phyloP scores from a whole-genome alignment of 2,329 filamentous ascomycete genomes.

The Fonsecaea erecta region DNA sequence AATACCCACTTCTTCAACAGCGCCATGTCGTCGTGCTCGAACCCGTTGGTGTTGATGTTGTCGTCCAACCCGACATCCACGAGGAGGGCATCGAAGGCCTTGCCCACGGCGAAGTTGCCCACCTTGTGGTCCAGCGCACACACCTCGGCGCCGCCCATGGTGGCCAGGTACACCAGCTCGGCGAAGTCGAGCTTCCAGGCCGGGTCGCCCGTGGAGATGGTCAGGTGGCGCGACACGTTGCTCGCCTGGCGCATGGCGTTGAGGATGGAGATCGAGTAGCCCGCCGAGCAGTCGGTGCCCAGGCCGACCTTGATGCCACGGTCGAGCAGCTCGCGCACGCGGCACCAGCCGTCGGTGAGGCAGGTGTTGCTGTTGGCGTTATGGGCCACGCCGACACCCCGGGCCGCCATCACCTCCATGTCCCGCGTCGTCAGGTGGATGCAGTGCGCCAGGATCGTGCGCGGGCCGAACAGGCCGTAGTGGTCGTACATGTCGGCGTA shows the following conservation, averaged over 20 bases:
- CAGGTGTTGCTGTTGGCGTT: conserved; percentile 65
- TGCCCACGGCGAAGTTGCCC: conserved; percentile 43
- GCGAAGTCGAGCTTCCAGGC: conserved; percentile 29
- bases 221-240: conserved; percentile 43
- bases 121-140: conserved; percentile 56
- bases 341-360: conserved; percentile 17
- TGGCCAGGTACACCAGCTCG: conserved; percentile 65
- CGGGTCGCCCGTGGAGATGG: conserved; percentile 16
- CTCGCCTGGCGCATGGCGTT: conserved; percentile 63
- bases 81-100: conserved; percentile 43
- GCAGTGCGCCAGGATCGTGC: conserved; percentile 67
- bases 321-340: conserved; percentile 57
- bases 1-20: conserved; percentile 69
- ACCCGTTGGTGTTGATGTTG: conserved; percentile 57
- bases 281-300: conserved; percentile 65
- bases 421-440: conserved; percentile 63
- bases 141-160: conserved; percentile 64
- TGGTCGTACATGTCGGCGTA: conserved; percentile 63
- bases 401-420: conserved; percentile 45
- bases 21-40: conserved; percentile 57
- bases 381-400: conserved; percentile 62
- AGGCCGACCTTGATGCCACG: conserved; percentile 64
- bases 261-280: conserved; percentile 62
- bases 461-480: conserved; percentile 57
- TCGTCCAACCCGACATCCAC: conserved; percentile 29